Evolutionary conservation across 192 early-diverging fungal species (phyloP).

Genomic region (Coemansia sp.): DNA sequence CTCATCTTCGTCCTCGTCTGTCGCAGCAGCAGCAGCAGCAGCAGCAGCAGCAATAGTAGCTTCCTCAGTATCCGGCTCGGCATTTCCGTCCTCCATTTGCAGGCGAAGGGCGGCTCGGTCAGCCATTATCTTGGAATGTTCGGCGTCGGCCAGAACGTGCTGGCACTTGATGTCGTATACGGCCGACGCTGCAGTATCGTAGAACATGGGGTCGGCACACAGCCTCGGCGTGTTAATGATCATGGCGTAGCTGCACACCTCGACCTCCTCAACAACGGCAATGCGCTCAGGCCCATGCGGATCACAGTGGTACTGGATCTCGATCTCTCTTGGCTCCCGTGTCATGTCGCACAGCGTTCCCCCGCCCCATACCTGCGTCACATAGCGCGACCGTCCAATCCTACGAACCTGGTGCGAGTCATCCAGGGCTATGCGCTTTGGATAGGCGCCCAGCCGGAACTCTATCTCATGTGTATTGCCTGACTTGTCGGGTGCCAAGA

Average conservation of each 20-base stretch:
- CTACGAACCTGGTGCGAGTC: slow-evolving; percentile 34
- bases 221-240: slow-evolving; percentile 72
- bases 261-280: slow-evolving; percentile 60
- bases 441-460: slow-evolving; percentile 41
- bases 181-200: slow-evolving; percentile 32
- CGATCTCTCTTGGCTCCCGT: slow-evolving; percentile 62
- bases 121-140: slow-evolving; percentile 21
- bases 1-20: slow-evolving; percentile 2
- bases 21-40: neutral
- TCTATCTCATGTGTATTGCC: slow-evolving; percentile 39
- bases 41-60: neutral
- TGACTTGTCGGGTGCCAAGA: slow-evolving; percentile 21
- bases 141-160: slow-evolving; percentile 58
- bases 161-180: slow-evolving; percentile 64
- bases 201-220: slow-evolving; percentile 64
- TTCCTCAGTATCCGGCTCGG: neutral
- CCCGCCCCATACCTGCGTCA: slow-evolving; percentile 69
- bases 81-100: neutral
- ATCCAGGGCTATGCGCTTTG: slow-evolving; percentile 19
- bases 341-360: slow-evolving; percentile 78
- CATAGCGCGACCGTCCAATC: slow-evolving; percentile 56
- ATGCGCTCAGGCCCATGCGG: slow-evolving; percentile 60
- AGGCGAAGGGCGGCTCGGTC: neutral
- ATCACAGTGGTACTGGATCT: slow-evolving; percentile 86
- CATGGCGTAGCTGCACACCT: slow-evolving; percentile 74